Conservation (phyloP, 306 rosid species). For the Trifolium dubium region DNA sequence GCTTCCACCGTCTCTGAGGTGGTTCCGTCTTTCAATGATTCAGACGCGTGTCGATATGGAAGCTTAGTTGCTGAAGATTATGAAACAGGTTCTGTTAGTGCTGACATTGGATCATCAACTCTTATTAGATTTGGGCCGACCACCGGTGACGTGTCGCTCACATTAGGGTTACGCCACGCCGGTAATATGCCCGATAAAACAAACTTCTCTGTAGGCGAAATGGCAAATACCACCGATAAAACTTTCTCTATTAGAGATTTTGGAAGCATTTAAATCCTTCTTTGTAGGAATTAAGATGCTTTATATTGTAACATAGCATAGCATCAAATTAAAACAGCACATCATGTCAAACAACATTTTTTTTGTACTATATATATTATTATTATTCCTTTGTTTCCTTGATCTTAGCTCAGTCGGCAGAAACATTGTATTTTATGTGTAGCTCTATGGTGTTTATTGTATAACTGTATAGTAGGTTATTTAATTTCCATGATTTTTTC, state of each 20-base stretch:
- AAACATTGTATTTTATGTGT: not conserved
- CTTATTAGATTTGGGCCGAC: conserved; percentile 89
- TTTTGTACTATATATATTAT: no score
- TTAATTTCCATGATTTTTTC: not conserved
- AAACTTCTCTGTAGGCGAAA: conserved; percentile 25
- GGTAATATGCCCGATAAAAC: conserved; percentile 75
- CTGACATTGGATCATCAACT: conserved; percentile 68
- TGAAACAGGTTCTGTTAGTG: conserved; percentile 60
- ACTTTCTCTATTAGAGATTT: conserved; percentile 81
- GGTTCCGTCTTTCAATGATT: conserved; percentile 47
- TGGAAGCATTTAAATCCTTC: conserved; percentile 58
- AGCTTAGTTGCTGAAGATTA: conserved; percentile 49
- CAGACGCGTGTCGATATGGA: conserved; percentile 59
- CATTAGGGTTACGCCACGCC: conserved; percentile 94
- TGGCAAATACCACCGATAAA: conserved; percentile 45
- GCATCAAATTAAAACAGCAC: not conserved
- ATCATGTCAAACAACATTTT: not conserved
- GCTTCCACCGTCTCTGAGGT: conserved; percentile 52
- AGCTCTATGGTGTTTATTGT: not conserved
- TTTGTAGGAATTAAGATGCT: conserved; percentile 38
- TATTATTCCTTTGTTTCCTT: no score
- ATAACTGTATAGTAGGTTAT: not conserved
- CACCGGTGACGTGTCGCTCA: conserved; percentile 93
- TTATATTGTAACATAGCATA: conserved; percentile 22
- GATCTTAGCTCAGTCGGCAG: no score